These are phyloP conservation scores for Phaeodactylum tricornutum DNA, from an alignment of 108 stramenopile species.

Conservation along the genomic window DNA sequence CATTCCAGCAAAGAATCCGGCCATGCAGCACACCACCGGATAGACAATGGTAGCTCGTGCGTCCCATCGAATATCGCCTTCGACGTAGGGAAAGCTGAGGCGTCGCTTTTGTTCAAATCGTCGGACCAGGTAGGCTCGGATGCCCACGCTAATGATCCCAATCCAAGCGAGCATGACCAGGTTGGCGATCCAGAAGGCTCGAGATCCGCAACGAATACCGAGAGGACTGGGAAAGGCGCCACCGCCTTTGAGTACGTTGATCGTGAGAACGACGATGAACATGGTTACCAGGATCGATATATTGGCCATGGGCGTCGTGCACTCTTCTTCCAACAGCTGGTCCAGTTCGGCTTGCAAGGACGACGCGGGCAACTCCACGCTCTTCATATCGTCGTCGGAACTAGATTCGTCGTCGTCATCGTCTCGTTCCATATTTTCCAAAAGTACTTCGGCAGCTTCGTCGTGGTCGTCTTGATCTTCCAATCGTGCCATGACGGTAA, in stretches of 20 bases:
- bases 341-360: slow-evolving; percentile 9
- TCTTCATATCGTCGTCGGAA: neutral
- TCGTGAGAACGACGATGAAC: slow-evolving; percentile 69
- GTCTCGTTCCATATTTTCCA: slow-evolving; percentile 28
- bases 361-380: neutral
- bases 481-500: slow-evolving; percentile 15
- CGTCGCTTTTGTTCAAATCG: slow-evolving; percentile 51
- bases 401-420: slow-evolving; percentile 1
- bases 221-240: slow-evolving; percentile 80
- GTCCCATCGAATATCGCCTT: slow-evolving; percentile 93
- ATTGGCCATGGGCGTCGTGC: slow-evolving; percentile 26
- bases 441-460: slow-evolving; percentile 14
- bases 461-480: slow-evolving; percentile 5
- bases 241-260: slow-evolving; percentile 90
- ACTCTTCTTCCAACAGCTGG: slow-evolving; percentile 47
- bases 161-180: slow-evolving; percentile 68
- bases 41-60: slow-evolving; percentile 72
- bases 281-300: slow-evolving; percentile 53
- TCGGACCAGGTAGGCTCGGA: slow-evolving; percentile 58
- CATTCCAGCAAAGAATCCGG: slow-evolving; percentile 94
- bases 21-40: slow-evolving; percentile 80
- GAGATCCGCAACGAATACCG: slow-evolving; percentile 86
- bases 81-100: slow-evolving; percentile 67
- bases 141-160: slow-evolving; percentile 39
- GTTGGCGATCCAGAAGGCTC: slow-evolving; percentile 82